Conservation (phyloP, 805 yeast species). For the Ogataea haglerorum region DNA sequence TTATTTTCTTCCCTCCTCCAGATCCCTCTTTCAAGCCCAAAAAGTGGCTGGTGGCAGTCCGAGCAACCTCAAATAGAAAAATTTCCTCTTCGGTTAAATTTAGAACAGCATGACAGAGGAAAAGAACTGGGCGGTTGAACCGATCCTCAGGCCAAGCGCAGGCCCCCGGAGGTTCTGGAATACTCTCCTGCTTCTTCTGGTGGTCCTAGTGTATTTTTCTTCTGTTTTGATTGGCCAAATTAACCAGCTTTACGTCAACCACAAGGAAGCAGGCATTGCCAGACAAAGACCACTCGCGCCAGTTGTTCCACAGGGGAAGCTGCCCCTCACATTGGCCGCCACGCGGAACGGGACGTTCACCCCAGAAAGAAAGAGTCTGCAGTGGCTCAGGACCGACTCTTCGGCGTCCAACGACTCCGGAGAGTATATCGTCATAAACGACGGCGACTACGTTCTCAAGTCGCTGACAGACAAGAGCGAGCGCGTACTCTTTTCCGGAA, state of each 20-base stretch:
- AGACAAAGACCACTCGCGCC: not conserved
- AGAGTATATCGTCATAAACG: conserved; percentile 51
- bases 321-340: conserved; percentile 38
- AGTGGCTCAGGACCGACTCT: conserved; percentile 62
- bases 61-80: conserved; percentile 1
- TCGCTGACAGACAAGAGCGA: conserved; percentile 46
- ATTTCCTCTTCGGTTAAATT: conserved; percentile 8
- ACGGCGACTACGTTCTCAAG: conserved; percentile 51
- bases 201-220: conserved; percentile 24
- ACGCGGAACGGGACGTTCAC: conserved; percentile 54
- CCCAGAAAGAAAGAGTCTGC: conserved; percentile 53
- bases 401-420: conserved; percentile 58
- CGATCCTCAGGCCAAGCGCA: not conserved
- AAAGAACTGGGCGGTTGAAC: conserved; percentile 4
- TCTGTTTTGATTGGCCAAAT: conserved; percentile 22
- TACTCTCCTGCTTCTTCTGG: conserved; percentile 8
- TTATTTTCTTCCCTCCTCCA: not conserved
- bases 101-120: conserved; percentile 5
- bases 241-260: conserved; percentile 16
- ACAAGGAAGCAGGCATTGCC: conserved; percentile 3
- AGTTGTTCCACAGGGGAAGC: conserved; percentile 10
- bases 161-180: conserved; percentile 7
- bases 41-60: conserved; percentile 1
- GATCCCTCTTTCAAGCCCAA: not conserved
- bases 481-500: conserved; percentile 47